A percentile compares a stretch with the other conserved stretches of the same genome.
These are phyloP conservation scores for Solidago caesia DNA, from an alignment of 129 eudicot species.

Conservation along the genomic window DNA sequence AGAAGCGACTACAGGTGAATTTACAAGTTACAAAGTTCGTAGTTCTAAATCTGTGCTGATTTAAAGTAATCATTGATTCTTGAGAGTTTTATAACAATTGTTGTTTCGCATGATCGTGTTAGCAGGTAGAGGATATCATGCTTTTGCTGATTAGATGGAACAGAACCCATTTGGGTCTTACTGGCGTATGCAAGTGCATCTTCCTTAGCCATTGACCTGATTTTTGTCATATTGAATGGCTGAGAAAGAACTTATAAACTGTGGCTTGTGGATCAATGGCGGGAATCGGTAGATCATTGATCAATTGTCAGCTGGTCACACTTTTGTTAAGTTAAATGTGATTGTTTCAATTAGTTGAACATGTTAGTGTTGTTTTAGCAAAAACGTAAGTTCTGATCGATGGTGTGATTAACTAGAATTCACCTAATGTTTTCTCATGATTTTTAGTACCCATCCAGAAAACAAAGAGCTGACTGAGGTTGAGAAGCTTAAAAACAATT, in stretches of 20 bases:
- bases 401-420: too few relatives aligned
- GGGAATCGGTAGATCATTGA: constrained; percentile 13
- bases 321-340: constrained; percentile 9
- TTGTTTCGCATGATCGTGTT: constrained; percentile 7
- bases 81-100: background rate
- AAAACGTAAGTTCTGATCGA: too few relatives aligned
- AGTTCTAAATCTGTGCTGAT: background rate
- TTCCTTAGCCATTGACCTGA: constrained; percentile 2
- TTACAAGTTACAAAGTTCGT: background rate
- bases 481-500: too few relatives aligned
- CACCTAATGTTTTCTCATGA: background rate
- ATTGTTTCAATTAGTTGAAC: background rate
- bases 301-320: constrained; percentile 16
- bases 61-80: background rate
- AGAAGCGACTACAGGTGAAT: constrained; percentile 25
- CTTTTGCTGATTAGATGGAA: background rate
- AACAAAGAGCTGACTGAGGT: too few relatives aligned
- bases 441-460: background rate
- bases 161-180: background rate
- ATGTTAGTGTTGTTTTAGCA: background rate
- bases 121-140: background rate
- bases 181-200: background rate
- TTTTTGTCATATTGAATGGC: constrained; percentile 9
- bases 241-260: background rate
- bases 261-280: background rate